A percentile compares a stretch with the other conserved stretches of the same genome.
Conservation (phyloP, 1,284 basidiomycete genomes). For the Tetrapyrgos nigripes region DNA sequence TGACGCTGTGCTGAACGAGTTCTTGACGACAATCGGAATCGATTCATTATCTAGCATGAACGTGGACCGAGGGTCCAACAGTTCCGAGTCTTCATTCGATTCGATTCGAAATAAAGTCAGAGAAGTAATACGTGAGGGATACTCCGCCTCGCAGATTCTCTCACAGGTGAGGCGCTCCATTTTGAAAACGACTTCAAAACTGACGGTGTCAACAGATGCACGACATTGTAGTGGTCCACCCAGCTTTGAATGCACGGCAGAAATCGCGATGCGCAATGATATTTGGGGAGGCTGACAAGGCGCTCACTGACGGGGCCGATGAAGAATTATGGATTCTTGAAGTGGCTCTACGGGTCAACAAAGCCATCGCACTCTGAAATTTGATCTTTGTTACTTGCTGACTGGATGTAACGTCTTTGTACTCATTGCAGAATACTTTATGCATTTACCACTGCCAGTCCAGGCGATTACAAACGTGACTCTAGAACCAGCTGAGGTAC, state of each 20-base stretch:
- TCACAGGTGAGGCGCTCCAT: conserved; percentile 68
- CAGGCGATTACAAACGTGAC: too few relatives aligned
- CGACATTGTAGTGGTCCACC: conserved; percentile 87
- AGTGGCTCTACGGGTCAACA: conserved; percentile 81
- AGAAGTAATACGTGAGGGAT: conserved; percentile 85
- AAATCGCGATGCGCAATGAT: conserved; percentile 87
- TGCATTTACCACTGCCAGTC: neutral
- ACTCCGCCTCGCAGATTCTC: conserved; percentile 91
- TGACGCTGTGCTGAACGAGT: conserved; percentile 68
- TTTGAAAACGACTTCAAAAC: neutral
- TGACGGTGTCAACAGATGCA: conserved; percentile 69
- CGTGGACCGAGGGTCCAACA: conserved; percentile 43
- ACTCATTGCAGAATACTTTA: neutral
- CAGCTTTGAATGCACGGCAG: conserved; percentile 79
- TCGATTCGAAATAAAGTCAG: conserved; percentile 78
- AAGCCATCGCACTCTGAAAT: conserved; percentile 49
- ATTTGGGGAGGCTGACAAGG: conserved; percentile 96
- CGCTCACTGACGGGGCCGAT: conserved; percentile 96
- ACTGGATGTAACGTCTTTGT: too few relatives aligned
- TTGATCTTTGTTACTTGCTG: neutral
- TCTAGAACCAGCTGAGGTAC: neutral
- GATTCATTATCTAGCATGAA: conserved; percentile 64
- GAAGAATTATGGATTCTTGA: conserved; percentile 96
- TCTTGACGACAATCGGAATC: conserved; percentile 81
- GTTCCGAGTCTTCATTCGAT: conserved; percentile 62